A percentile compares a stretch with the other conserved stretches of the same genome.
Evolutionary conservation across 352 stramenopile species (phyloP).

Genomic region (Pythium scleroteichum): DNA sequence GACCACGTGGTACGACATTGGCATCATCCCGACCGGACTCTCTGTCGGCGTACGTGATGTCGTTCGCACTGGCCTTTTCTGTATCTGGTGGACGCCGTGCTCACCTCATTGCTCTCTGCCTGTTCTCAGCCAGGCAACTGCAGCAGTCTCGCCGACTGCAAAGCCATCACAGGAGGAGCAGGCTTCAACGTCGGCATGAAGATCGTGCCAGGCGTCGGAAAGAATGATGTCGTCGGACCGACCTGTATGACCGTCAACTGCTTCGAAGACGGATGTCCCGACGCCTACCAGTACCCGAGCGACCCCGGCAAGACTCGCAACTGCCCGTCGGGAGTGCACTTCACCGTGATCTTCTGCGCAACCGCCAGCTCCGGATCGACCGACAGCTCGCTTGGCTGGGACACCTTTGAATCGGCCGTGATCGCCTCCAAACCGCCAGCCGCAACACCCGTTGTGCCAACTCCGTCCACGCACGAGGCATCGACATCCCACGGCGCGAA

Average conservation of each 20-base stretch:
- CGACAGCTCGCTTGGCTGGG: slow-evolving; percentile 15
- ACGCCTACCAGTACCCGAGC: slow-evolving; percentile 63
- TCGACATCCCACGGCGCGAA: neutral
- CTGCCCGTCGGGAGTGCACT: slow-evolving; percentile 37
- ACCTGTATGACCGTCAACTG: slow-evolving; percentile 52
- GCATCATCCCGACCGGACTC: slow-evolving; percentile 26
- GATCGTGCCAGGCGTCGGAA: slow-evolving; percentile 34
- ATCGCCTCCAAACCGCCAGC: neutral
- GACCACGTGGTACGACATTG: slow-evolving; percentile 29
- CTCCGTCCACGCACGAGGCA: neutral
- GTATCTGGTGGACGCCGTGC: too few relatives aligned
- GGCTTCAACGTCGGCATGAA: slow-evolving; percentile 70
- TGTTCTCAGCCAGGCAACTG: slow-evolving; percentile 42
- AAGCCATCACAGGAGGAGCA: slow-evolving; percentile 44
- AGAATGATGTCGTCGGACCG: slow-evolving; percentile 4
- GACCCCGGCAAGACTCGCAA: slow-evolving; percentile 60
- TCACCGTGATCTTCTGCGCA: slow-evolving; percentile 52
- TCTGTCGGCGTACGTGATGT: slow-evolving; percentile 16
- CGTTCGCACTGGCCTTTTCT: neutral
- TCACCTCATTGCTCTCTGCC: neutral
- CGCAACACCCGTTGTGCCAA: neutral
- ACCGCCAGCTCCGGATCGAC: slow-evolving; percentile 8
- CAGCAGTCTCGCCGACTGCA: slow-evolving; percentile 51
- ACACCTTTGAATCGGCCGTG: slow-evolving; percentile 9
- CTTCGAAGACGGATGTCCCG: slow-evolving; percentile 45